phyloP scores from a whole-genome alignment of 2,329 filamentous ascomycete genomes.

The Trichoderma sp. region DNA sequence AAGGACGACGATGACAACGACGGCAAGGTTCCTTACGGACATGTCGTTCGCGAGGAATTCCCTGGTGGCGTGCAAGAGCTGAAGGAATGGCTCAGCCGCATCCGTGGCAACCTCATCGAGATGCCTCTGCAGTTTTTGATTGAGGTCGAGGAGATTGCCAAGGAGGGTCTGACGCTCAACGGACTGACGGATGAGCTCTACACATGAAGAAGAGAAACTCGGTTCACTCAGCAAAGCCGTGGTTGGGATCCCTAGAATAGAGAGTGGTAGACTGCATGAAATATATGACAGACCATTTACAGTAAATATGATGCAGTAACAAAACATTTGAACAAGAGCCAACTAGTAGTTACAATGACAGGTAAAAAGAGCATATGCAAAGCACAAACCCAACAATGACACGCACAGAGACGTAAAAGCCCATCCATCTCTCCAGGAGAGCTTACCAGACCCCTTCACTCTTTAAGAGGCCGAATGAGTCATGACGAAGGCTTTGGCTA shows the following conservation, averaged over 20 bases:
- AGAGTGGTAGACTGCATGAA: background rate
- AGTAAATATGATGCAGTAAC: slow-evolving; percentile 5
- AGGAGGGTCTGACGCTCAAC: slow-evolving; percentile 75
- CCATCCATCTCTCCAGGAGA: background rate
- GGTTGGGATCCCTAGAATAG: background rate
- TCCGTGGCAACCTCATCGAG: slow-evolving; percentile 76
- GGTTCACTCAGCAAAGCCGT: background rate
- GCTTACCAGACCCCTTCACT: background rate
- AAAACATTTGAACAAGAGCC: background rate
- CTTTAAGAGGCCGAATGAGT: slow-evolving; percentile 1
- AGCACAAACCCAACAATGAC: background rate
- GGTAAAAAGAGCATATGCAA: background rate
- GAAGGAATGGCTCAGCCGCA: slow-evolving; percentile 66
- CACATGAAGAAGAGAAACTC: slow-evolving; percentile 45
- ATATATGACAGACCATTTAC: background rate
- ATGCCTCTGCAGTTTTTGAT: slow-evolving; percentile 90
- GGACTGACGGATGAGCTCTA: slow-evolving; percentile 72
- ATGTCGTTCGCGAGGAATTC: slow-evolving; percentile 82
- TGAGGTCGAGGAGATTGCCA: slow-evolving; percentile 79
- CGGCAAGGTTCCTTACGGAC: slow-evolving; percentile 76
- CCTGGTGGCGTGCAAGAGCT: slow-evolving; percentile 70
- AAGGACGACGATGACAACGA: slow-evolving; percentile 39
- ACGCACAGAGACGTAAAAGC: background rate
- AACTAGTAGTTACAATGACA: background rate
- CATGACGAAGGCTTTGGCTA: background rate